These are phyloP conservation scores for Plasmodium relictum DNA, from an alignment of 169 alveolate genomes.

Conservation along the genomic window DNA sequence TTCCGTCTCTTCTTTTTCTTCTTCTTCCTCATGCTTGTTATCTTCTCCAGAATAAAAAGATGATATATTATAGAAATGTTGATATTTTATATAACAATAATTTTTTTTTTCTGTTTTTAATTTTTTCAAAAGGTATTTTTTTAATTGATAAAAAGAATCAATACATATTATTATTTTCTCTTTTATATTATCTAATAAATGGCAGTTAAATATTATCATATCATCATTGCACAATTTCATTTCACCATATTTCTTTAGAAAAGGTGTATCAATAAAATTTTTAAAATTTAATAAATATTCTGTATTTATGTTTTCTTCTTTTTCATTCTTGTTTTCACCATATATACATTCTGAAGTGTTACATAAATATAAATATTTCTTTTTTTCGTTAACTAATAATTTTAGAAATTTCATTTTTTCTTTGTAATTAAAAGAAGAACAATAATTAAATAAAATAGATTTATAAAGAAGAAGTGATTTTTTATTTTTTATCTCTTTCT, in stretches of 20 bases:
- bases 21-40: neutral
- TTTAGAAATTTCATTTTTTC: conserved; percentile 35
- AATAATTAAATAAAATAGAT: conserved; percentile 20
- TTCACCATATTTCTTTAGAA: conserved; percentile 8
- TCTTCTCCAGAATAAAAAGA: neutral
- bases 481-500: conserved; percentile 6
- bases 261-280: conserved; percentile 7
- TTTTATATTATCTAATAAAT: conserved; percentile 11
- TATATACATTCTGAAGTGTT: neutral
- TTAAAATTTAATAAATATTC: neutral
- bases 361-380: neutral
- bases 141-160: conserved; percentile 43
- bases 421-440: conserved; percentile 4
- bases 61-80: neutral
- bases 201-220: conserved; percentile 55
- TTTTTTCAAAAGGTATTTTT: conserved; percentile 43
- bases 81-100: conserved; percentile 30
- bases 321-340: neutral
- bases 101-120: conserved; percentile 17
- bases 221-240: conserved; percentile 34
- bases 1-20: neutral
- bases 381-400: conserved; percentile 13
- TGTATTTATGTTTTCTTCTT: neutral
- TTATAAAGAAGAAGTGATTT: conserved; percentile 7
- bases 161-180: conserved; percentile 53